Evolutionary conservation across 1,139 yeast species (phyloP).

Genomic region (Hansenula sp.): DNA sequence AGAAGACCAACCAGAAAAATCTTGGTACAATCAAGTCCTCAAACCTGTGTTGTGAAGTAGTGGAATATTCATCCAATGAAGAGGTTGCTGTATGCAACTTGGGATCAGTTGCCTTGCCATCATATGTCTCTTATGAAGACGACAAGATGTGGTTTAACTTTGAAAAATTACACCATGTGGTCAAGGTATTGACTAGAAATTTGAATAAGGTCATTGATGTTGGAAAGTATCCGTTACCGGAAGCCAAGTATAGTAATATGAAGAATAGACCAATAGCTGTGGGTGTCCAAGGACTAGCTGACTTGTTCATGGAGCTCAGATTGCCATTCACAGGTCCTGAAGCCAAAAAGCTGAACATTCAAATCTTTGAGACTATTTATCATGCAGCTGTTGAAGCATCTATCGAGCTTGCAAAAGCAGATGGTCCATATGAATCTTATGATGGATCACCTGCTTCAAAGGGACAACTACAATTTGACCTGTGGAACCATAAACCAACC

Average conservation of each 20-base stretch:
- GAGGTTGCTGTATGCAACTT: slow-evolving; percentile 90
- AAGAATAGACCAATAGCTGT: slow-evolving; percentile 82
- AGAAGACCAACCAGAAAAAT: slow-evolving; percentile 80
- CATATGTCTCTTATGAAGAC: slow-evolving; percentile 47
- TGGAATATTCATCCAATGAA: slow-evolving; percentile 80
- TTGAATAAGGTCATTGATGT: slow-evolving; percentile 75
- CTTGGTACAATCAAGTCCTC: slow-evolving; percentile 86
- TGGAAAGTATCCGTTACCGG: slow-evolving; percentile 72
- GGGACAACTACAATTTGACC: slow-evolving; percentile 73
- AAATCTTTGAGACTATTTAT: slow-evolving; percentile 85
- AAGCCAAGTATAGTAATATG: slow-evolving; percentile 64
- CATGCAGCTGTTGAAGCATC: slow-evolving; percentile 86
- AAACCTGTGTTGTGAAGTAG: slow-evolving; percentile 86
- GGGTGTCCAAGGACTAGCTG: slow-evolving; percentile 92
- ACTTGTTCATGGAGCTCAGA: slow-evolving; percentile 68
- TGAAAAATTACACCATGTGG: slow-evolving; percentile 62
- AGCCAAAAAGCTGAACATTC: slow-evolving; percentile 70
- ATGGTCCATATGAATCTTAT: slow-evolving; percentile 66
- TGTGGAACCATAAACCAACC: slow-evolving; percentile 51
- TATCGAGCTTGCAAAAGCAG: slow-evolving; percentile 58
- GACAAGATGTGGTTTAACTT: slow-evolving; percentile 50
- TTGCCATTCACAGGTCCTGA: slow-evolving; percentile 75
- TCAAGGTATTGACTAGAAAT: slow-evolving; percentile 71
- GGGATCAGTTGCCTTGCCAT: slow-evolving; percentile 82
- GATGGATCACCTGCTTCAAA: slow-evolving; percentile 80